Evolutionary conservation across 2,329 filamentous ascomycete species (phyloP), one percentile per base, ranked within the genome.

Genomic region (Fonsecaea nubica): DNA sequence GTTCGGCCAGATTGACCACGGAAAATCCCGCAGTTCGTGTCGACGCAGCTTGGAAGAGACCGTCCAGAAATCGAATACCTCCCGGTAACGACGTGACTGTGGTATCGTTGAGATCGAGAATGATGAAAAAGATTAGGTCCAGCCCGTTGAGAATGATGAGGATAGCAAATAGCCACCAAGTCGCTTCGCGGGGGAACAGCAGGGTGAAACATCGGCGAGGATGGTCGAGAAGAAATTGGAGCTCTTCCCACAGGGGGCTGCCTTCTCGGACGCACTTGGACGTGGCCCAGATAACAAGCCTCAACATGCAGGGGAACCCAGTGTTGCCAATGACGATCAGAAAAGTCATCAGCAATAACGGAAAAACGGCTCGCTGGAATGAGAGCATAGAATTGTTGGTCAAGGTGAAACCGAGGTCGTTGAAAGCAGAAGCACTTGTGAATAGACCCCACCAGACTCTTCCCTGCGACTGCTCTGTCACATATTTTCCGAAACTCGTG

Each of bases 181-280:
- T 98, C 1, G 94, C 92, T 62, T 88, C 89, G 0, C 91, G 89
- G 0, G 95, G 95, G 72, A 99, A 99, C 0, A 99, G 83, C 13
- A 99, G 83, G 0, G 95, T 99, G 75, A 99, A 99, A 79, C 95
- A 99, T 62, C 95, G 91, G 75, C 95, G 90, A 0, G 95, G 95
- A 73, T 99, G 95, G 74, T 98, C 94, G 1, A 99, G 86, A 21
- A 99, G 81, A 74, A 99, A 99, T 42, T 87, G 87, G 10, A 98
- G 81, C 76, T 97, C 94, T 77, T 99, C 94, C 88, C 92, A 97
- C 0, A 96, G 77, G 1, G 90, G 89, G 32, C 88, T 91, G 6
- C 83, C 85, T 32, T 79, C 80, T 3, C 91, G 89, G 0, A 89
- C 85, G 56, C 91, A 71, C 63, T 89, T 87, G 12, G 92, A 92